Conservation (phyloP, 768 basidiomycete species). For the Phylloporus arenicola region DNA sequence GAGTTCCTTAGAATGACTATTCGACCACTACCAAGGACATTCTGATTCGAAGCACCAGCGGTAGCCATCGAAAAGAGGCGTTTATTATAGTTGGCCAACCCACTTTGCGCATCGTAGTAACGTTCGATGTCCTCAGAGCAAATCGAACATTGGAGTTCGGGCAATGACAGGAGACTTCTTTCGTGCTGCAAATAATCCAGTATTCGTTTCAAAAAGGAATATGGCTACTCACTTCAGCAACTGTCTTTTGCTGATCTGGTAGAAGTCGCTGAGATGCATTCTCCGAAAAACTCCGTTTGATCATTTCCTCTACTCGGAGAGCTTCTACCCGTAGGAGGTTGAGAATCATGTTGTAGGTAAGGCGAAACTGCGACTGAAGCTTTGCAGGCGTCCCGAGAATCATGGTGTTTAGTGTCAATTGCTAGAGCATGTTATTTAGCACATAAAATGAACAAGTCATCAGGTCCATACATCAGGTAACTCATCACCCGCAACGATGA, state of each 20-base stretch:
- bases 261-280: slow-evolving; percentile 89
- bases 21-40: slow-evolving; percentile 65
- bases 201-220: slow-evolving; percentile 3
- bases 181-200: slow-evolving; percentile 52
- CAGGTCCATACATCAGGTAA: slow-evolving; percentile 66
- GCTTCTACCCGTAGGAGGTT: slow-evolving; percentile 96
- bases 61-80: slow-evolving; percentile 56
- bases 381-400: slow-evolving; percentile 92
- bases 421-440: slow-evolving; percentile 38
- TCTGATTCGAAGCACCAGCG: slow-evolving; percentile 57
- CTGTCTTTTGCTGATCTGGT: slow-evolving; percentile 89
- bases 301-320: slow-evolving; percentile 97
- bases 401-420: slow-evolving; percentile 74
- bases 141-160: slow-evolving; percentile 59
- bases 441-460: background rate
- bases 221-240: slow-evolving; percentile 58
- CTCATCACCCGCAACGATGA: slow-evolving; percentile 79
- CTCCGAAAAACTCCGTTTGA: slow-evolving; percentile 97
- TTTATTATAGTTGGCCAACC: slow-evolving; percentile 59
- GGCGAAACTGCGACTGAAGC: slow-evolving; percentile 90
- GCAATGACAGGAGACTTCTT: slow-evolving; percentile 54
- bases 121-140: slow-evolving; percentile 69
- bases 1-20: slow-evolving; percentile 79
- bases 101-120: slow-evolving; percentile 68
- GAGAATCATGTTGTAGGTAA: slow-evolving; percentile 99